phyloP scores from a whole-genome alignment of 2,329 filamentous ascomycete species.

The Aspergillus oerlinghausenensis region DNA sequence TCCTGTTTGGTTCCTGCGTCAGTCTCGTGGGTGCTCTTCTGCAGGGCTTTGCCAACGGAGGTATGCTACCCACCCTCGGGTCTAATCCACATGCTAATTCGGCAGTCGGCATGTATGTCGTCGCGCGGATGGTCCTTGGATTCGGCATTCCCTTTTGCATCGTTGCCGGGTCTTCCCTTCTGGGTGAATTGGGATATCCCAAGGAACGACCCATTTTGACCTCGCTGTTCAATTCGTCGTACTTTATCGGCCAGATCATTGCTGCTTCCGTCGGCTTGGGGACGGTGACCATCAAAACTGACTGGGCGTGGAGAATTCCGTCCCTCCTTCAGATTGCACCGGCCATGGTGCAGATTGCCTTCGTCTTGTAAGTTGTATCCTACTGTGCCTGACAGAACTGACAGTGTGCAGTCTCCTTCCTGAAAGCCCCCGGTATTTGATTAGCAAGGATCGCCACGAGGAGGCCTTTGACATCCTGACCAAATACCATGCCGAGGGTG shows the following conservation, averaged over 20 bases:
- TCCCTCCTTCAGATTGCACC: conserved; percentile 40
- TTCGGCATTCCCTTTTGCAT: conserved; percentile 59
- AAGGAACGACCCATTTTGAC: conserved; percentile 58
- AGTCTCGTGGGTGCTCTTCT: conserved; percentile 55
- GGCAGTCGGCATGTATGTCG: conserved; percentile 55
- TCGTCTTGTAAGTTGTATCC: conserved; percentile 19
- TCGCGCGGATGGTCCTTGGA: conserved; percentile 57
- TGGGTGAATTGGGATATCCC: conserved; percentile 58
- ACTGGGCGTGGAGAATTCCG: conserved; percentile 47
- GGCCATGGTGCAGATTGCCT: conserved; percentile 22
- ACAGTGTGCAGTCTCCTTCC: conserved; percentile 20
- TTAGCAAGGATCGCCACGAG: conserved; percentile 23
- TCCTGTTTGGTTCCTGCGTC: conserved; percentile 51
- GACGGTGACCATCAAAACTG: conserved; percentile 27
- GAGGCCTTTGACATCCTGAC: conserved; percentile 27
- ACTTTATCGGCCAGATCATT: conserved; percentile 25
- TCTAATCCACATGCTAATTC: not conserved
- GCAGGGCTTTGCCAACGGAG: conserved; percentile 49
- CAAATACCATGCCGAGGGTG: conserved; percentile 51
- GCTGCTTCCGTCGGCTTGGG: conserved; percentile 27
- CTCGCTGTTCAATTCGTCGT: conserved; percentile 55
- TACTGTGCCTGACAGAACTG: not conserved
- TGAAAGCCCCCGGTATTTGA: conserved; percentile 23
- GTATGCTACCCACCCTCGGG: conserved; percentile 24
- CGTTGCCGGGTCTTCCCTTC: conserved; percentile 54